Base-by-base conservation (phyloP, 768 basidiomycete genomes). In the Boletus barrowsii region DNA sequence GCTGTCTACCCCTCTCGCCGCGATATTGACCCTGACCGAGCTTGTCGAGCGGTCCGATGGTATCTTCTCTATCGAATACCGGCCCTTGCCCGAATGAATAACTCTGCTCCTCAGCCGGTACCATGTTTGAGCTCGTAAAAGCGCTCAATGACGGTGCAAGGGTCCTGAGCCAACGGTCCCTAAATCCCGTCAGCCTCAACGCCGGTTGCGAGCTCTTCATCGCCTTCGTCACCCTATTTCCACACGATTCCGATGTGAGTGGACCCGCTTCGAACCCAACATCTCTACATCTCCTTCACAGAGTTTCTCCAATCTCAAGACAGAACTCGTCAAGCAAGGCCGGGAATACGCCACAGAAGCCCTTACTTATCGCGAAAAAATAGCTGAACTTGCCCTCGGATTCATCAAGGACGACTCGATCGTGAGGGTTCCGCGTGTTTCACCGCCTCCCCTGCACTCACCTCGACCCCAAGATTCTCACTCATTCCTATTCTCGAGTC, bases 351-450 rank as follows among this genome's bases (percentile, higher is more conserved):
- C 82, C 30, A 69, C 79, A 43, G 84, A 90, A 63, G 93, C 93
- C 14, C 78, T 92, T 43, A 82, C 87, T 42, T 98, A 92, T 77
- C 83, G 94, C 53, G 81, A 83, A 55, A 93, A 90, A 71, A 98
- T 99, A 61, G 93, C 93, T 36, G 82, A 87, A 57, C 79, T 93
- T 20, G 84, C 88, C n/a, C 82, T 93, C 45, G 87, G 86, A 43
- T 98, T 98, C 76, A 91, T 98, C 68, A 88, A 90, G 68, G 97
- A 99, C 65, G 94, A 92, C 69, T 93, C 90, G 9, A 90, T 93
- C 66, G 92, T 88, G 68, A 64, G 79, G 69, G 41, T 65, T 54
- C 54, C 48, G 48, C 57, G 54, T 59, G 58, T 53, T 57, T 63
- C 47, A 39, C 51, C 47, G 32, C 57, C 51, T 44, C 57, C 17